Percentiles rank a stretch among this genome's conserved stretches.
These are phyloP conservation scores for Amaranthus hypochondriacus DNA, from an alignment of 148 eudicot genomes.

Conservation along the genomic window DNA sequence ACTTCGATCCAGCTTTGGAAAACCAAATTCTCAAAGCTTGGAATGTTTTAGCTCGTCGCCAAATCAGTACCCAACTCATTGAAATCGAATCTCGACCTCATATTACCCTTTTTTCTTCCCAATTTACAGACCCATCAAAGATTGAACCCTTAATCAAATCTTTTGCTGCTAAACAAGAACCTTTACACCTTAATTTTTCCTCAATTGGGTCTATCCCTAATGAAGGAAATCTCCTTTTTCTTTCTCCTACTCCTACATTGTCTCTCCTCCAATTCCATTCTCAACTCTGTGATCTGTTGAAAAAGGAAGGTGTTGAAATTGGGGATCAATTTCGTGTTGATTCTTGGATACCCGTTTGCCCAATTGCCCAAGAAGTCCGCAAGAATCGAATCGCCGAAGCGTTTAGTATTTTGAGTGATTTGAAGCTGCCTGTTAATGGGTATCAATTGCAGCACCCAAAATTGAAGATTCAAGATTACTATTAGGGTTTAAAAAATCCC, in stretches of 20 bases:
- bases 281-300: constrained; percentile 68
- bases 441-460: too few relatives aligned
- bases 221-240: constrained; percentile 51
- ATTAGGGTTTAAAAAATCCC: too few relatives aligned
- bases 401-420: constrained; percentile 61
- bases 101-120: constrained; percentile 66
- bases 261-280: constrained; percentile 74
- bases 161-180: constrained; percentile 63
- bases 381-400: constrained; percentile 73
- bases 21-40: constrained; percentile 86
- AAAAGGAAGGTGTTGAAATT: constrained; percentile 69
- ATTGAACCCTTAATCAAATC: constrained; percentile 53
- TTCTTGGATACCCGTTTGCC: constrained; percentile 70
- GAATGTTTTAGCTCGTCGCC: constrained; percentile 81
- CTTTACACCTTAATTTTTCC: constrained; percentile 59
- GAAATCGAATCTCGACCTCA: constrained; percentile 91
- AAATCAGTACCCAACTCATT: constrained; percentile 85
- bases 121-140: constrained; percentile 47
- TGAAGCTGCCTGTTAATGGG: constrained; percentile 80
- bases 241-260: constrained; percentile 68
- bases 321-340: constrained; percentile 59
- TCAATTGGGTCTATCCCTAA: constrained; percentile 69
- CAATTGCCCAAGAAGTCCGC: constrained; percentile 72
- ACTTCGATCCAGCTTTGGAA: constrained; percentile 85
- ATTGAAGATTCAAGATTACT: too few relatives aligned